These are phyloP conservation scores for Cercospora berteroae DNA, from an alignment of 2,329 filamentous ascomycete genomes.

Conservation along the genomic window DNA sequence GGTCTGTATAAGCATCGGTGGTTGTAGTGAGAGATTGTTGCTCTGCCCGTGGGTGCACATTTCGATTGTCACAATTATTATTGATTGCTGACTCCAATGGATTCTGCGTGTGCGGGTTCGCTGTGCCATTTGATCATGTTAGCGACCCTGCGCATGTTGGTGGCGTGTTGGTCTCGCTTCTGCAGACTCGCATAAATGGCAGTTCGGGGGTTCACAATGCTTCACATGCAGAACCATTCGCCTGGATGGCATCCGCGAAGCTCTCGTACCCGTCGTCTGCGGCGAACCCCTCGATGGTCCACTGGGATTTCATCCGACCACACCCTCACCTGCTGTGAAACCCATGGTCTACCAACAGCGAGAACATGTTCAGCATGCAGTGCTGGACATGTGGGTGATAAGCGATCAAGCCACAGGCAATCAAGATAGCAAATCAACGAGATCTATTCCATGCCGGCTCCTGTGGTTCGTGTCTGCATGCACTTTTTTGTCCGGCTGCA, in stretches of 20 bases:
- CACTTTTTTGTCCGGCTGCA: slow-evolving; percentile 2
- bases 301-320: slow-evolving; percentile 2
- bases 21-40: background rate
- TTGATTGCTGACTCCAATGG: background rate
- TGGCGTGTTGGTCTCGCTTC: background rate
- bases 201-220: background rate
- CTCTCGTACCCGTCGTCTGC: background rate
- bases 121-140: background rate
- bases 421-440: background rate
- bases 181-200: background rate
- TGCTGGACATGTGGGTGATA: background rate
- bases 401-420: background rate
- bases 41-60: background rate
- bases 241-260: background rate
- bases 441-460: background rate
- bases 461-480: background rate
- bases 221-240: background rate
- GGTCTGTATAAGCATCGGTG: background rate
- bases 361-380: background rate
- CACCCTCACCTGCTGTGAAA: background rate
- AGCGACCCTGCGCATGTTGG: background rate
- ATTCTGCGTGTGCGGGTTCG: background rate
- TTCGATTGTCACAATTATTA: background rate
- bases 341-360: background rate
- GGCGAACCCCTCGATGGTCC: background rate